A percentile compares a stretch with the other conserved stretches of the same genome.
Conservation (phyloP, 768 basidiomycete genomes). For the Psilocybe tampanensis region DNA sequence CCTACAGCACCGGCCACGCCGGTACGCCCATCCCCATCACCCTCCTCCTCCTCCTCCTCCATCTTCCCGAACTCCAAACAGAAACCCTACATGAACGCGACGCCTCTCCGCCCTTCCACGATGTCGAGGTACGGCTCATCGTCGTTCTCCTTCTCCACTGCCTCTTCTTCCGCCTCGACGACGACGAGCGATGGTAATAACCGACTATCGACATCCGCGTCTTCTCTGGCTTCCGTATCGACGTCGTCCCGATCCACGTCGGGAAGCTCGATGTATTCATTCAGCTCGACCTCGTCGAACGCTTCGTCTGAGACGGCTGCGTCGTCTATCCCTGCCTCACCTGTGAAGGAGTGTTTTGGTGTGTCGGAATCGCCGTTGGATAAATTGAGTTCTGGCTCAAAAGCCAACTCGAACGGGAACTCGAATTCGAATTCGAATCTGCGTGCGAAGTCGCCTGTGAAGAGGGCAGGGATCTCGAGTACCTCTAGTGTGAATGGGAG, state of each 20-base stretch:
- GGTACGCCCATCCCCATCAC: slow-evolving; percentile 24
- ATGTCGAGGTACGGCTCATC: slow-evolving; percentile 43
- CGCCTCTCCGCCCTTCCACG: slow-evolving; percentile 32
- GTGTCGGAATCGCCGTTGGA: slow-evolving; percentile 13
- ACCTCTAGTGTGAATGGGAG: not conserved
- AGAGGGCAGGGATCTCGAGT: slow-evolving; percentile 17
- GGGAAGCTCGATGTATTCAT: slow-evolving; percentile 41
- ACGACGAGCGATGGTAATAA: not conserved
- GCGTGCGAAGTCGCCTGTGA: slow-evolving; percentile 11
- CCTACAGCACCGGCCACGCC: slow-evolving; percentile 44
- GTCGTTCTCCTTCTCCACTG: slow-evolving; percentile 30
- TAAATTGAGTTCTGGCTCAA: too few species aligned
- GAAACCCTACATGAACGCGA: slow-evolving; percentile 38
- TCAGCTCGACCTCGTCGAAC: slow-evolving; percentile 44
- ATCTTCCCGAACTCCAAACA: slow-evolving; percentile 11
- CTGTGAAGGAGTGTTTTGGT: slow-evolving; percentile 25
- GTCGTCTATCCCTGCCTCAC: slow-evolving; percentile 43
- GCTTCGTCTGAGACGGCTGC: slow-evolving; percentile 42
- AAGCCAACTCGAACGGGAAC: too few species aligned
- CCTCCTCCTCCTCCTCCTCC: not conserved
- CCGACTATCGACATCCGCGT: slow-evolving; percentile 11
- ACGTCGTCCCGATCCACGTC: slow-evolving; percentile 43
- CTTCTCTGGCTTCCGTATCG: slow-evolving; percentile 14
- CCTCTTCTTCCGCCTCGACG: slow-evolving; percentile 13
- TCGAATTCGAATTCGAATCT: too few species aligned